A percentile compares a stretch with the other conserved stretches of the same genome.
phyloP scores from a whole-genome alignment of 176 grass and related monocot species.

The Raddia guianensis region DNA sequence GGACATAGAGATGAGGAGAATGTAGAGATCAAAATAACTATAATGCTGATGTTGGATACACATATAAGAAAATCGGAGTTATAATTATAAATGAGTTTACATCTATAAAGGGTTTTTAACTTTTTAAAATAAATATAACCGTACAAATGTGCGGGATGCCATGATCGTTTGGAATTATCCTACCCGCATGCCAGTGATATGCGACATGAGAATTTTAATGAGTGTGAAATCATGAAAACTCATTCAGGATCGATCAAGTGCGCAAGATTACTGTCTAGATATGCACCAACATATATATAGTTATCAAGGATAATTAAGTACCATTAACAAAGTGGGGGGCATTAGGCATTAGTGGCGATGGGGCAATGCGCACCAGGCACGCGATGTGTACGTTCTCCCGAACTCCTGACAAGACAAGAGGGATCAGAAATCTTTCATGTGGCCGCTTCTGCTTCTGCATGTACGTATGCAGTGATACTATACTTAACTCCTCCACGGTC shows the following conservation, averaged over 20 bases:
- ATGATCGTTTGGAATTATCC: too few relatives aligned
- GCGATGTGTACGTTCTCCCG: conserved; percentile 18
- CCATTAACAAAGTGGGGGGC: conserved; percentile 25
- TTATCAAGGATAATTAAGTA: background rate
- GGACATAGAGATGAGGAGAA: too few relatives aligned
- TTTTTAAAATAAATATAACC: too few relatives aligned
- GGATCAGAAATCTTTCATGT: conserved; percentile 33
- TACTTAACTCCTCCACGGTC: background rate
- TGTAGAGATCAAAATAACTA: too few relatives aligned
- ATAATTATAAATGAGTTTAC: too few relatives aligned
- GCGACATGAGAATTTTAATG: too few relatives aligned
- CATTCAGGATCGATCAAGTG: background rate
- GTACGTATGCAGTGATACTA: background rate
- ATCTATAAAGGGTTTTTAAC: too few relatives aligned
- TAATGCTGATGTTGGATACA: too few relatives aligned
- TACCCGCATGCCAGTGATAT: too few relatives aligned
- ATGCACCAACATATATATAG: background rate
- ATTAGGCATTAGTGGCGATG: conserved; percentile 22
- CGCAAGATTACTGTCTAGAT: background rate
- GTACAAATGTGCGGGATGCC: too few relatives aligned
- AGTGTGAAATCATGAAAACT: too few relatives aligned
- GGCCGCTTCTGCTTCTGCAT: conserved; percentile 44
- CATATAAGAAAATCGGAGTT: too few relatives aligned
- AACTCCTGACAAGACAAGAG: conserved; percentile 37
- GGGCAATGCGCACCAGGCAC: conserved; percentile 16